Evolutionary conservation across 495 filamentous ascomycete species (phyloP), one percentile per base, ranked within the genome.

Genomic region (Parmelia sp.): DNA sequence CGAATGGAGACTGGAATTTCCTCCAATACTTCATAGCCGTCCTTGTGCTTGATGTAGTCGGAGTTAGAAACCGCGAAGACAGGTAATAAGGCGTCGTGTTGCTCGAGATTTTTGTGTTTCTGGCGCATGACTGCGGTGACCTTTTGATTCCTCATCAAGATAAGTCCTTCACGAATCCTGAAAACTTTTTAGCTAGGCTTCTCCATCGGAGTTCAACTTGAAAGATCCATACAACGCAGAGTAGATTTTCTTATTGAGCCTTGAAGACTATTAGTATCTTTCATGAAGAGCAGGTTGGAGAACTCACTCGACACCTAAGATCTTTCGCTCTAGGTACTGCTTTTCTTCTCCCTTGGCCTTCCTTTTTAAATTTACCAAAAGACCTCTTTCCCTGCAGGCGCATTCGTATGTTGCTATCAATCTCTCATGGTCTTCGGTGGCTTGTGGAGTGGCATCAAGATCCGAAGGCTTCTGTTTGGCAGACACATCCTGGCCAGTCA

Each of bases 61-160:
- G 35, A 37, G 25, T 44, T 63, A n/a, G 47, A 63, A 12, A 63
- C 61, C 17, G 36, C 37, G 19, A 39, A 25, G 25, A 55, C 39
- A 6, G 19, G 10, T 9, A 56, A 49, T 14, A 5, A 17, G 29
- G 10, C 4, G 8, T n/a, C 9, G 17, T 42, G 17, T 2, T 33
- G 27, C 3, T 33, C 57, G 12, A 44, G 2, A 11, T 25, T 17
- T 42, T 44, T 33, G 29, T 29, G 42, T 14, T 63, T 44, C 25
- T 37, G 27, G 7, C 36, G 15, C 36, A 63, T 40, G 3, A n/a
- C 19, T 3, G 11, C 3, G 17, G 23, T 35, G 35, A 42, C 49
- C 61, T 63, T 63, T 2, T 5, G 23, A 17, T 63, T 56, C 12
- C 61, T 63, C 61, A 63, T 63, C 12, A n/a, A 25, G 9, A 63